Evolutionary conservation across 257 asterid genomes (phyloP).

Genomic region (Nicotiana paniculata): DNA sequence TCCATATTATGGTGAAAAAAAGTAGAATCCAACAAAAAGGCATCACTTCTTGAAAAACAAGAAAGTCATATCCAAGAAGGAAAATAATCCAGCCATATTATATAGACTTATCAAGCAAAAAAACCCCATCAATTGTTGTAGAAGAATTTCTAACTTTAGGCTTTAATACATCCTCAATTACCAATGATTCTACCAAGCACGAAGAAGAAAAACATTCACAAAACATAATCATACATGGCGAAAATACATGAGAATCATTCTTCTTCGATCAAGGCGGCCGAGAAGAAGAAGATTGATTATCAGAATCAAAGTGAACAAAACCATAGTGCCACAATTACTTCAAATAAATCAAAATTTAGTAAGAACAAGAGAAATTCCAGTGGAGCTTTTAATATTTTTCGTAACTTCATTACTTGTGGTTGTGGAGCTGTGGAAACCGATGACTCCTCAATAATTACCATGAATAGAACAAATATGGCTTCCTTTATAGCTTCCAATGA

Average conservation of each 20-base stretch:
- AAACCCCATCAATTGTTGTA: not conserved
- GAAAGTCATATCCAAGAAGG: not conserved
- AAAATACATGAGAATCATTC: not conserved
- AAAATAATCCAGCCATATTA: not conserved
- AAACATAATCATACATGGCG: not conserved
- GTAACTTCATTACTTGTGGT: not conserved
- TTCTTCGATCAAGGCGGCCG: not conserved
- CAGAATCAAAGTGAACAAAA: not conserved
- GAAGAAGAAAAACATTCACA: not conserved
- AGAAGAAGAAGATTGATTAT: not conserved
- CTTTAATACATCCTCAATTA: not conserved
- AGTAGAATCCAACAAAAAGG: not conserved
- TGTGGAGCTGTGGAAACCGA: not conserved
- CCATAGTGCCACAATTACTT: not conserved
- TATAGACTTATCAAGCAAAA: too few species aligned
- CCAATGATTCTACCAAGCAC: not conserved
- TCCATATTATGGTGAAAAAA: too few species aligned
- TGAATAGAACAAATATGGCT: not conserved
- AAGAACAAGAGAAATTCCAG: not conserved
- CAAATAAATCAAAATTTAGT: not conserved
- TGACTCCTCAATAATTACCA: not conserved
- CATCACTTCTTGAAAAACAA: not conserved
- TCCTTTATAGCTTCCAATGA: not conserved
- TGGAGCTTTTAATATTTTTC: not conserved
- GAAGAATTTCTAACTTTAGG: not conserved